Percentiles rank a stretch among this genome's conserved stretches.
Conservation (phyloP, 2,329 filamentous ascomycete species). For the Pleochaeta shiraiana region DNA sequence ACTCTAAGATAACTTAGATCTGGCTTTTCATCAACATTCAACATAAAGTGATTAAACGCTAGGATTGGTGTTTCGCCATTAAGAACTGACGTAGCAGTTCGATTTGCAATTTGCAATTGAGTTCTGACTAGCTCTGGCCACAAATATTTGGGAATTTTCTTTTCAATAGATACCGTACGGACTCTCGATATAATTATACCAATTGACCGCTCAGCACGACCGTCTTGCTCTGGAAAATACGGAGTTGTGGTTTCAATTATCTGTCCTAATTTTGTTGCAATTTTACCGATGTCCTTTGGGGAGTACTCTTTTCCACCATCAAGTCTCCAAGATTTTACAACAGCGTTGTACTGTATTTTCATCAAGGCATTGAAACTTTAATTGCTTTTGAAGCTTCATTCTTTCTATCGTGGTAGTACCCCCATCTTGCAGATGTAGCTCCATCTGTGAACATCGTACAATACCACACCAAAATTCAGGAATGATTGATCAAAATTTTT, state of each 20-base stretch:
- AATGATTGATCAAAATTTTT: conserved; percentile 3
- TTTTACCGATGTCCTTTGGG: not conserved
- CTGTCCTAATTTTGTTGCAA: not conserved
- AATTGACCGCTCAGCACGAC: not conserved
- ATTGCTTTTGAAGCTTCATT: not conserved
- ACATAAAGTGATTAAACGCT: not conserved
- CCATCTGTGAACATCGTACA: conserved; percentile 2
- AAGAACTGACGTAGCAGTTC: not conserved
- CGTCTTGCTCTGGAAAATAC: not conserved
- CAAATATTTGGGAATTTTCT: not conserved
- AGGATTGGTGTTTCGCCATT: not conserved
- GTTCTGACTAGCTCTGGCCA: not conserved
- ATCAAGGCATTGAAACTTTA: not conserved
- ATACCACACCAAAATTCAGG: not conserved
- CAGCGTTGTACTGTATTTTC: not conserved
- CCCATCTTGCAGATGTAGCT: conserved; percentile 2
- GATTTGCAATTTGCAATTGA: conserved; percentile 1
- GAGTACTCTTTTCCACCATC: conserved; percentile 1
- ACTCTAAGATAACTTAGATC: not conserved
- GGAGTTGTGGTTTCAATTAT: not conserved
- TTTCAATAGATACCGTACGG: not conserved
- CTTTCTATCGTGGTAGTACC: not conserved
- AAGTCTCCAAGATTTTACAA: conserved; percentile 4
- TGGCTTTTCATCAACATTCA: not conserved
- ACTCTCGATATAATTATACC: conserved; percentile 2